These are phyloP conservation scores for Auxenochlorella pyrenoidosa DNA, from an alignment of 139 green algal genomes.

Conservation along the genomic window DNA sequence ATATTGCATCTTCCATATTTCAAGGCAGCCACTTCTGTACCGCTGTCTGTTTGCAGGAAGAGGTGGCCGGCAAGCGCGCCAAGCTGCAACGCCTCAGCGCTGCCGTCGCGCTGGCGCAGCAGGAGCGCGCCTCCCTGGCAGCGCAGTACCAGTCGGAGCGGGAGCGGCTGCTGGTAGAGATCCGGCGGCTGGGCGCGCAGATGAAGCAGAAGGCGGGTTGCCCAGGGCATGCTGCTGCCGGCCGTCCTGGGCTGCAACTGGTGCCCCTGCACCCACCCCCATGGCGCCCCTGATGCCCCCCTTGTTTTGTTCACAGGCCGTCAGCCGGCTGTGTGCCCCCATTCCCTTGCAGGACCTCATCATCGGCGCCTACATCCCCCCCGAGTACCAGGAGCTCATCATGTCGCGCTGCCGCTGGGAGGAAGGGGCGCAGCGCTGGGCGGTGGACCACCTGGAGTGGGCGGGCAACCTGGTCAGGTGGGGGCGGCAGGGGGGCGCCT, in stretches of 20 bases:
- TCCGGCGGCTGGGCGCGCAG: constrained; percentile 17
- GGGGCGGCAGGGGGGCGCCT: background rate
- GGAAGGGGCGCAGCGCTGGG: constrained; percentile 11
- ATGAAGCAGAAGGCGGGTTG: constrained; percentile 21
- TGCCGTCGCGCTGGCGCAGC: background rate
- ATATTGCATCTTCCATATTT: background rate
- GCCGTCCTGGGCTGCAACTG: too few relatives aligned
- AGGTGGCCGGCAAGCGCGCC: constrained; percentile 1
- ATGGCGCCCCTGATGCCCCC: too few relatives aligned
- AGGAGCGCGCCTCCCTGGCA: background rate
- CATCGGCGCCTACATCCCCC: constrained; percentile 27
- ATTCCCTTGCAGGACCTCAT: constrained; percentile 11
- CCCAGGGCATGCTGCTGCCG: too few relatives aligned
- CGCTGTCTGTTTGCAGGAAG: constrained; percentile 7
- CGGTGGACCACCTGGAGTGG: constrained; percentile 36
- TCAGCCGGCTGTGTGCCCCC: background rate
- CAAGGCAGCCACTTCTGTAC: too few relatives aligned
- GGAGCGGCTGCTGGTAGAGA: constrained; percentile 36
- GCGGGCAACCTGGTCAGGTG: constrained; percentile 37
- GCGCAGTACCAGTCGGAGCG: constrained; percentile 32
- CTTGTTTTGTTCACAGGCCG: too few relatives aligned
- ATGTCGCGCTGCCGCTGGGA: constrained; percentile 36
- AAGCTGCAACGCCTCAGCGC: background rate
- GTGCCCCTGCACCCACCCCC: too few relatives aligned
- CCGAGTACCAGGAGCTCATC: constrained; percentile 37